phyloP scores from a whole-genome alignment of 805 yeast genomes.

The Saccharomycopsis fibuligera region DNA sequence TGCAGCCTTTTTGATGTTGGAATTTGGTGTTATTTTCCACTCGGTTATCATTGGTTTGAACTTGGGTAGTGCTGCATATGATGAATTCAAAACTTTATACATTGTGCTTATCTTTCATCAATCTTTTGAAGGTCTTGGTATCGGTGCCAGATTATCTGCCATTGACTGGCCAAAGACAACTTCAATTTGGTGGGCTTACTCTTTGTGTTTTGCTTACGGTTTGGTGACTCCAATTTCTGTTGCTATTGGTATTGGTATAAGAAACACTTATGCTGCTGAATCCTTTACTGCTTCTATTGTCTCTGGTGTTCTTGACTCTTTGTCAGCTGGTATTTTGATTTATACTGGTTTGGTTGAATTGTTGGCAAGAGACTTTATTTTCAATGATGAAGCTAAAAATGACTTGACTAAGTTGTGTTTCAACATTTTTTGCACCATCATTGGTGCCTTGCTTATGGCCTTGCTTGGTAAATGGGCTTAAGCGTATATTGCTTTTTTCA shows the following conservation, averaged over 20 bases:
- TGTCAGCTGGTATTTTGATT: conserved; percentile 65
- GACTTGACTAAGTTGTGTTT: conserved; percentile 36
- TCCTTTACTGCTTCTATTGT: conserved; percentile 49
- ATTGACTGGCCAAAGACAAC: conserved; percentile 45
- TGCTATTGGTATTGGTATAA: conserved; percentile 73
- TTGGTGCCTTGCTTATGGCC: conserved; percentile 69
- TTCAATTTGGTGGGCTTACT: conserved; percentile 43
- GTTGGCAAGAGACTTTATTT: conserved; percentile 66
- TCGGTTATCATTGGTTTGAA: conserved; percentile 70
- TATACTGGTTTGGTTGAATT: conserved; percentile 72
- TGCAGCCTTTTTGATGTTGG: conserved; percentile 49
- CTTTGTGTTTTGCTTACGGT: conserved; percentile 43
- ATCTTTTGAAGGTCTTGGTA: conserved; percentile 72
- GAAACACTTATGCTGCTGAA: conserved; percentile 52
- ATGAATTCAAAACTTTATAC: conserved; percentile 57
- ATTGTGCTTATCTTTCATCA: conserved; percentile 69
- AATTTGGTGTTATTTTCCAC: conserved; percentile 70
- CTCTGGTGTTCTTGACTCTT: conserved; percentile 60
- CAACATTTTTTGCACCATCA: conserved; percentile 38
- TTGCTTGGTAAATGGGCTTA: conserved; percentile 69
- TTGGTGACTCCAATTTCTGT: conserved; percentile 63
- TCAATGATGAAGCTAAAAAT: conserved; percentile 33
- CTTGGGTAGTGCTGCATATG: conserved; percentile 49
- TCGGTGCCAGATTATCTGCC: conserved; percentile 62
- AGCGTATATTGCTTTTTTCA: conserved; percentile 24